Evolutionary conservation across 805 yeast species (phyloP).

Genomic region (Hanseniaspora jakobsenii): DNA sequence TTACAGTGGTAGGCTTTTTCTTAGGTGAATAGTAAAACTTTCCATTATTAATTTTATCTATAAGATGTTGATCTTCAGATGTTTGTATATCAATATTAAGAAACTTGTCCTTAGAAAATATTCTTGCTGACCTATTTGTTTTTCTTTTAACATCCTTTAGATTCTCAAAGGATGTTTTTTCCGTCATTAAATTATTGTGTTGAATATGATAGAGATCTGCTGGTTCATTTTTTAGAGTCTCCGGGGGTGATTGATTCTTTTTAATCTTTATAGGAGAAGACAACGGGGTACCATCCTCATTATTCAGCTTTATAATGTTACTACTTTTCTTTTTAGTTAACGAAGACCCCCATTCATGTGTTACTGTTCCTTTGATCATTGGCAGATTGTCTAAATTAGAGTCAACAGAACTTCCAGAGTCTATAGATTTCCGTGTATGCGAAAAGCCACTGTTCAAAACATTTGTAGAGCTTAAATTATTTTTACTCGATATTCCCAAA

Average conservation of each 20-base stretch:
- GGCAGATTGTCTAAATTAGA: constrained; percentile 1
- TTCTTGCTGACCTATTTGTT: constrained; percentile 13
- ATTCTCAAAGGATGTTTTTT: neutral
- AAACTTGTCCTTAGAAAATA: constrained; percentile 13
- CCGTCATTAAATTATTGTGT: too few relatives aligned
- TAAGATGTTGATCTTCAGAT: constrained; percentile 7
- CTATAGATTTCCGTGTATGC: constrained; percentile 13
- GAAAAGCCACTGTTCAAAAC: too few relatives aligned
- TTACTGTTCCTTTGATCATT: constrained; percentile 13
- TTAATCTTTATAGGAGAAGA: constrained; percentile 1
- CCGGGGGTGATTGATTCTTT: neutral
- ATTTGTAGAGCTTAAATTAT: too few relatives aligned
- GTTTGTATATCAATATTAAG: constrained; percentile 1
- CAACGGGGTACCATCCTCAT: constrained; percentile 10
- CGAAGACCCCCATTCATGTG: constrained; percentile 15
- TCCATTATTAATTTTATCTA: constrained; percentile 12
- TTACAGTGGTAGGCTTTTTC: too few relatives aligned
- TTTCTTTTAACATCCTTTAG: constrained; percentile 1
- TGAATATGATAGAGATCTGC: too few relatives aligned
- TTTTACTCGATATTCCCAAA: too few relatives aligned
- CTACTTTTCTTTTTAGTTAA: constrained; percentile 3
- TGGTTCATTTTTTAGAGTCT: neutral
- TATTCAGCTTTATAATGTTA: constrained; percentile 4
- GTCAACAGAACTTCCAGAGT: constrained; percentile 2
- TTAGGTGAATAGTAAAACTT: constrained; percentile 6